Evolutionary conservation across 2,329 filamentous ascomycete species (phyloP).

Genomic region (Fusarium nisikadoi): DNA sequence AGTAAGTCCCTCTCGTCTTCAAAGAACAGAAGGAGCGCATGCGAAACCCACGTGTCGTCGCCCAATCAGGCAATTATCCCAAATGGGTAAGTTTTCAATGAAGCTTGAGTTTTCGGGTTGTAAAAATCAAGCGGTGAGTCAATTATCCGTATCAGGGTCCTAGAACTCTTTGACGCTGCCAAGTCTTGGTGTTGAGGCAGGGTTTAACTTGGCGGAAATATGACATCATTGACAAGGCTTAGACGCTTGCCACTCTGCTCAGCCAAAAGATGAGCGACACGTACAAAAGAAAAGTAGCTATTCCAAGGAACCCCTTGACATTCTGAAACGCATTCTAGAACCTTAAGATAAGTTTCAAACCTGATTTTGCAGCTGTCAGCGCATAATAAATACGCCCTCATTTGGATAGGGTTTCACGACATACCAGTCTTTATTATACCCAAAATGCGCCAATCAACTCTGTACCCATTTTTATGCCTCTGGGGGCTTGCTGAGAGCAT

Average conservation of each 20-base stretch:
- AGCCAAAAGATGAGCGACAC: conserved; percentile 12
- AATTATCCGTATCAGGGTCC: not conserved
- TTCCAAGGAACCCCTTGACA: conserved; percentile 25
- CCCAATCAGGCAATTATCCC: not conserved
- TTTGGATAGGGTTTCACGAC: not conserved
- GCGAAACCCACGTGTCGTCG: not conserved
- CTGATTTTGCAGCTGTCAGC: not conserved
- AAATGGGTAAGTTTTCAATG: not conserved
- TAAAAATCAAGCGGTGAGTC: not conserved
- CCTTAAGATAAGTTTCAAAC: conserved; percentile 15
- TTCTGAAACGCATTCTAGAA: conserved; percentile 20
- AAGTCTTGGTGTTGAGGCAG: conserved; percentile 24
- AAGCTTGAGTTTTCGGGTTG: fast-evolving
- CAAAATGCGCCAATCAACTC: conserved; percentile 18
- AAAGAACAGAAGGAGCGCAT: not conserved
- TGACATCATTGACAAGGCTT: conserved; percentile 25
- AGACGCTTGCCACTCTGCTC: conserved; percentile 22
- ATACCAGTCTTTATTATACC: not conserved
- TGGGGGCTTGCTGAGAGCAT: not conserved
- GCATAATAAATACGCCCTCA: not conserved
- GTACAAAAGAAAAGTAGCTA: not conserved
- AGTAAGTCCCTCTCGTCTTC: not conserved
- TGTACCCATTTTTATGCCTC: conserved; percentile 5
- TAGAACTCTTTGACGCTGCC: conserved; percentile 5
- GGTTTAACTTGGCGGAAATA: conserved; percentile 8